These are phyloP conservation scores for Zoysia matrella DNA, from an alignment of 202 grass and related monocot species.

Conservation along the genomic window DNA sequence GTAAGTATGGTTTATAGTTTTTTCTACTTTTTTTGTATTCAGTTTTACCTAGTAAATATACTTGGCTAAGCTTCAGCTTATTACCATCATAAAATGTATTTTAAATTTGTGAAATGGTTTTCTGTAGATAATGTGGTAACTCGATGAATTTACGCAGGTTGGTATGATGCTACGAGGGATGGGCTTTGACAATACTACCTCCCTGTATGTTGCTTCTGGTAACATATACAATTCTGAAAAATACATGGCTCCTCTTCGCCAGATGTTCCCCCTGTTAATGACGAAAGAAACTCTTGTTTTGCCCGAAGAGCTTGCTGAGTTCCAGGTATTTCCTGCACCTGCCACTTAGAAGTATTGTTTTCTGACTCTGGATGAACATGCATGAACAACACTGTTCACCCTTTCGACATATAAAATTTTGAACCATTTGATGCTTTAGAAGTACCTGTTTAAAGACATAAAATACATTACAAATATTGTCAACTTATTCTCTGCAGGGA, in stretches of 20 bases:
- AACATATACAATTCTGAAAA: conserved; percentile 85
- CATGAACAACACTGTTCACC: conserved; percentile 11
- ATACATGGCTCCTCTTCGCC: conserved; percentile 83
- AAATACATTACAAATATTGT: conserved; percentile 1
- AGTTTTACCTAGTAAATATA: not conserved
- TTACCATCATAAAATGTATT: not conserved
- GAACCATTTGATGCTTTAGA: not conserved
- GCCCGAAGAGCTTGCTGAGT: conserved; percentile 77
- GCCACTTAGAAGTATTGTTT: not conserved
- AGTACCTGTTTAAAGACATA: not conserved
- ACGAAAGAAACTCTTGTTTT: conserved; percentile 89
- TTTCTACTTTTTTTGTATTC: conserved; percentile 12
- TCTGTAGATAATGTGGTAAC: conserved; percentile 18
- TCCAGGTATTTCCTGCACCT: conserved; percentile 61
- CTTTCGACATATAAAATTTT: conserved; percentile 10
- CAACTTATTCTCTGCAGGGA: conserved; percentile 54
- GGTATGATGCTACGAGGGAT: conserved; percentile 98
- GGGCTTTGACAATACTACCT: conserved; percentile 85
- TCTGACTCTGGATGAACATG: conserved; percentile 7
- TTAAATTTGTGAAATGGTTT: not conserved
- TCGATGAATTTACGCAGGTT: conserved; percentile 62
- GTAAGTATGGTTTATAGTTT: not conserved
- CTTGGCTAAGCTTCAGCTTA: conserved; percentile 11
- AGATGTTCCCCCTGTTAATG: conserved; percentile 87
- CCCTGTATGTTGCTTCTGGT: conserved; percentile 89